Conservation (phyloP, 1,284 basidiomycete species). For the Naganishia sp. region DNA sequence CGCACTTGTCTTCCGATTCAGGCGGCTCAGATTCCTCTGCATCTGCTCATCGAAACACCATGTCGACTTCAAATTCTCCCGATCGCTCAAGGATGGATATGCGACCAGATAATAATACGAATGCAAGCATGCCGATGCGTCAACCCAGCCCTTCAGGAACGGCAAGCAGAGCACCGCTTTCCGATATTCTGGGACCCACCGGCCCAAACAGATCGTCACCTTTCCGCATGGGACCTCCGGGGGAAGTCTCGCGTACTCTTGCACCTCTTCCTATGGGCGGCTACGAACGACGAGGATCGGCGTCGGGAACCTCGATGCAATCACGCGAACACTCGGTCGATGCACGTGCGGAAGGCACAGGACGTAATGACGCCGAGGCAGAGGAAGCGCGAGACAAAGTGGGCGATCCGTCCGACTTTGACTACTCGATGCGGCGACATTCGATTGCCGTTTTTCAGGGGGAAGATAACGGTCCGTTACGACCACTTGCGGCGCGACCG, state of each 20-base stretch:
- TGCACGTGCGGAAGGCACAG: slow-evolving; percentile 1
- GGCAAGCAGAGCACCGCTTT: not conserved
- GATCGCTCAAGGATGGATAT: slow-evolving; percentile 11
- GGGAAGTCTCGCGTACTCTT: slow-evolving; percentile 16
- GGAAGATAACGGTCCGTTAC: slow-evolving; percentile 1
- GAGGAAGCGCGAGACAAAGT: slow-evolving; percentile 31
- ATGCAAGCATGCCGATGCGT: not conserved
- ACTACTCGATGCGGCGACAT: slow-evolving; percentile 27
- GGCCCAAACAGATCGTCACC: slow-evolving; percentile 4
- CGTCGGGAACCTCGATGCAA: not conserved
- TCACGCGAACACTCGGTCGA: slow-evolving; percentile 5
- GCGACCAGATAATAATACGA: not conserved
- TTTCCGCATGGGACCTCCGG: slow-evolving; percentile 19
- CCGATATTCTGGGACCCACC: not conserved
- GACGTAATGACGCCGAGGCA: slow-evolving; percentile 20
- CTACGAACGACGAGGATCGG: slow-evolving; percentile 20
- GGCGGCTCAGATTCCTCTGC: slow-evolving; percentile 6
- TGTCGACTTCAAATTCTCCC: slow-evolving; percentile 17
- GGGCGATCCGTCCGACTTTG: slow-evolving; percentile 24
- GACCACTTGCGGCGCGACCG: slow-evolving; percentile 14
- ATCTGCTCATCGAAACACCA: slow-evolving; percentile 2
- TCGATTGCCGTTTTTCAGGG: slow-evolving; percentile 27
- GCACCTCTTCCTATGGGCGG: slow-evolving; percentile 18
- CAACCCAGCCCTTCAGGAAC: slow-evolving; percentile 12
- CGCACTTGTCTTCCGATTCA: slow-evolving; percentile 12